Evolutionary conservation across 129 eudicot species (phyloP), one percentile per base, ranked within the genome.

Genomic region (Pulicaria dysenterica): DNA sequence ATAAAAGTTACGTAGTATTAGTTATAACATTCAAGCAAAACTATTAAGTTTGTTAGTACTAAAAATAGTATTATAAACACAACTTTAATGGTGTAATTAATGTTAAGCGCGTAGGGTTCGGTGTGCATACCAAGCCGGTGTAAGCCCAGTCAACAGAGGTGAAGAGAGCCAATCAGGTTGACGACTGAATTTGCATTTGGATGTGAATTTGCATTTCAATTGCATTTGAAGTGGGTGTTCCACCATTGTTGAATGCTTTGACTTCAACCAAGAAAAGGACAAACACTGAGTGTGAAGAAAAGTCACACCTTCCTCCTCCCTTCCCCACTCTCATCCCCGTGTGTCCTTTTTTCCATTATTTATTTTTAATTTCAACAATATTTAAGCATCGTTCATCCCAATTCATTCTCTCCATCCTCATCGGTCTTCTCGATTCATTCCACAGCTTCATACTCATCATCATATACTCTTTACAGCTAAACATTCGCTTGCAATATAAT

Each of bases 251-350:
- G 79, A 79, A 78, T 80, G 64, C 43, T 78, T 85, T 87, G 93
- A 87, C 96, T 77, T 69, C 50, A 84, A 74, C 87, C 67, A 16
- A 74, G 42, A 58, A 58, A 41, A 64, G 69, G 69, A 49, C 58
- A 78, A 82, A 64, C 45, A 67, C 64, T 45, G 15, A 73, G 57
- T 43, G 9, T 65, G 85, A 78, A 89, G 88, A 92, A 74, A 86
- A 83, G 78, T 89, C 91, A 59, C 90, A 86, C 93, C 79, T 91
- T 91, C 97, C 89, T 78, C 47, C 87, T 73, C 49, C 71, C 71
- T 85, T 86, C 66, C 58, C 59, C 59, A 43, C 80, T 7, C 73
- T 55, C 79, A 46, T 50, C 54, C 70, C 69, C 58, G 48, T 36
- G 58, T 77, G 72, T 58, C 68, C 53, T 69, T 63, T 71, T 73